phyloP scores from a whole-genome alignment of 2,329 filamentous ascomycete genomes.

The Phoma sp. region DNA sequence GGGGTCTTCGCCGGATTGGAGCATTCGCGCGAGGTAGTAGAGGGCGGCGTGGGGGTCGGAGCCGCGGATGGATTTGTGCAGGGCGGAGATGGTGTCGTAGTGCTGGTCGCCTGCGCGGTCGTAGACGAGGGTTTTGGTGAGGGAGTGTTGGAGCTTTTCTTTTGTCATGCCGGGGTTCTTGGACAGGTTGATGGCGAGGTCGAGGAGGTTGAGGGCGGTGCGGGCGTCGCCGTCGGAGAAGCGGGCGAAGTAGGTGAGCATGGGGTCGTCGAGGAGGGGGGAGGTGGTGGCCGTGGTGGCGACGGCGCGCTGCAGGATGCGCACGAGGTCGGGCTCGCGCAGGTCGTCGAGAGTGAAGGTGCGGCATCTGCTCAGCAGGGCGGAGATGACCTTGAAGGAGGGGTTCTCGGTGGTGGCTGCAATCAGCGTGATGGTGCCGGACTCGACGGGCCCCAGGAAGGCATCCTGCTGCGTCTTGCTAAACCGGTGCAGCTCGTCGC shows the following conservation, averaged over 20 bases:
- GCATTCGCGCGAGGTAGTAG: slow-evolving; percentile 95
- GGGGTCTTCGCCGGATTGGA: slow-evolving; percentile 92
- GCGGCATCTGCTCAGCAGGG: slow-evolving; percentile 85
- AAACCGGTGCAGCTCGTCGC: slow-evolving; percentile 95
- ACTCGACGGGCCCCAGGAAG: slow-evolving; percentile 90
- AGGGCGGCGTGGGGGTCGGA: slow-evolving; percentile 85
- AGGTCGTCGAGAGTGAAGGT: slow-evolving; percentile 87
- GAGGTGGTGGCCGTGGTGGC: slow-evolving; percentile 62
- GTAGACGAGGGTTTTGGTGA: slow-evolving; percentile 94
- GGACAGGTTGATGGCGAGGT: slow-evolving; percentile 83
- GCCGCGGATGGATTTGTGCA: slow-evolving; percentile 94
- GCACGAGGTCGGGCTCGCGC: slow-evolving; percentile 71
- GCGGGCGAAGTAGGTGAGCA: slow-evolving; percentile 80
- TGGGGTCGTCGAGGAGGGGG: slow-evolving; percentile 74
- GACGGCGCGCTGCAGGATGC: slow-evolving; percentile 80
- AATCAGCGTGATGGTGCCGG: slow-evolving; percentile 87
- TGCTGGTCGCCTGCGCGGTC: slow-evolving; percentile 95
- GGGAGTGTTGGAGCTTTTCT: slow-evolving; percentile 77
- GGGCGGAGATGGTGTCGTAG: slow-evolving; percentile 96
- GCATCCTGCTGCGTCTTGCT: slow-evolving; percentile 93
- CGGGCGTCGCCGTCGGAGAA: slow-evolving; percentile 94
- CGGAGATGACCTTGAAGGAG: slow-evolving; percentile 88
- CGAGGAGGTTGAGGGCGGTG: slow-evolving; percentile 89
- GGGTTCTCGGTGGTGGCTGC: slow-evolving; percentile 98
- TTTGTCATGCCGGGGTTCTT: slow-evolving; percentile 71